A percentile compares a stretch with the other conserved stretches of the same genome.
These are phyloP conservation scores for Pichia sp. DNA, from an alignment of 1,139 yeast species.

Conservation along the genomic window DNA sequence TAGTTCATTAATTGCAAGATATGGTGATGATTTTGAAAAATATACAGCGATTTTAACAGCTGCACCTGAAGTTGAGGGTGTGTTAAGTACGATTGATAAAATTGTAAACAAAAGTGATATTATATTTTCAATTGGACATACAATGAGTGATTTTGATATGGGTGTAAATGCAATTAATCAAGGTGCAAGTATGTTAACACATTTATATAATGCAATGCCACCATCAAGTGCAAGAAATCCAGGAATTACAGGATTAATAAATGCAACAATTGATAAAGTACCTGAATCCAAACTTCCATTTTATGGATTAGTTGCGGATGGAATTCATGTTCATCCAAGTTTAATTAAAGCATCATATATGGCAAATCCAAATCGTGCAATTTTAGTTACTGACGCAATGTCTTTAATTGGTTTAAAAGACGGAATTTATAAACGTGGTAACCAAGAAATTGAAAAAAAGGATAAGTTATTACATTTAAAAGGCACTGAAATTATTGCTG, in stretches of 20 bases:
- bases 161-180: constrained; percentile 44
- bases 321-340: constrained; percentile 57
- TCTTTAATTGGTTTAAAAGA: constrained; percentile 47
- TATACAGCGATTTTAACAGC: constrained; percentile 51
- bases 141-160: constrained; percentile 43
- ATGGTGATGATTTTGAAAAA: constrained; percentile 34
- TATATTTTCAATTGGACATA: constrained; percentile 53
- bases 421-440: constrained; percentile 47
- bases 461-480: constrained; percentile 45
- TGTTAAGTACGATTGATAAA: constrained; percentile 42
- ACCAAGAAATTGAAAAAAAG: constrained; percentile 42
- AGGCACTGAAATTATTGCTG: constrained; percentile 58
- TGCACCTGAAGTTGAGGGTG: constrained; percentile 57
- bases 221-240: constrained; percentile 60
- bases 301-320: constrained; percentile 57
- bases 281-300: constrained; percentile 37
- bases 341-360: constrained; percentile 50
- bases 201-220: constrained; percentile 63
- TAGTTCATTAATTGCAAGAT: constrained; percentile 29
- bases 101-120: constrained; percentile 32
- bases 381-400: constrained; percentile 60
- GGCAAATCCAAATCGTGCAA: constrained; percentile 49
- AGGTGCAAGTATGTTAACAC: constrained; percentile 59
- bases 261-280: constrained; percentile 1
- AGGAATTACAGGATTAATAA: constrained; percentile 47